Evolutionary conservation across 2,329 filamentous ascomycete species (phyloP).

Genomic region (Exophiala alcalophila): DNA sequence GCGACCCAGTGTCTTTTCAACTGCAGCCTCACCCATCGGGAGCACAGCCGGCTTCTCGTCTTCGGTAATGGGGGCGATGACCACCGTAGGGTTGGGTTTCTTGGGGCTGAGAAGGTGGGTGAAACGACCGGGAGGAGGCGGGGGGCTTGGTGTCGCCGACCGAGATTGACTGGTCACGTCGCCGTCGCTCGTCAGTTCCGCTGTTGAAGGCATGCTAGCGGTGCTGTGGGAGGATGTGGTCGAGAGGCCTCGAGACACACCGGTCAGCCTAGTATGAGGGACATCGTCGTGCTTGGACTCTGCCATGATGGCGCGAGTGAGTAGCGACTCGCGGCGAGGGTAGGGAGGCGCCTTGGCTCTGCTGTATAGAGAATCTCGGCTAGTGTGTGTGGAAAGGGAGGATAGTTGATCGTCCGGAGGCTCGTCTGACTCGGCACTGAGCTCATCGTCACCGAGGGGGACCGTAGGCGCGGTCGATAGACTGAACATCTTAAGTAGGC

Average conservation of each 20-base stretch:
- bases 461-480: constrained; percentile 41
- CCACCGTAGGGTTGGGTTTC: constrained; percentile 29
- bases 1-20: constrained; percentile 65
- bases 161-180: constrained; percentile 86
- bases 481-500: constrained; percentile 45
- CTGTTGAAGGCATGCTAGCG: constrained; percentile 75
- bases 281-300: constrained; percentile 56
- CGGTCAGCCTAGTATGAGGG: constrained; percentile 17
- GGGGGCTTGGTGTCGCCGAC: constrained; percentile 83
- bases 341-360: constrained; percentile 39
- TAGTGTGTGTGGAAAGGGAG: constrained; percentile 26
- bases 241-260: constrained; percentile 34
- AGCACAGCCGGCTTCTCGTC: constrained; percentile 32
- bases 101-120: constrained; percentile 30
- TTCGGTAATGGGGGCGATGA: constrained; percentile 30
- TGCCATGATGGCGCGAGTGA: constrained; percentile 78
- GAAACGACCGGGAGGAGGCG: constrained; percentile 56
- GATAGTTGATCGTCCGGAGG: constrained; percentile 64
- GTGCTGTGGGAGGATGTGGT: constrained; percentile 71
- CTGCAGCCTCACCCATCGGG: constrained; percentile 51
- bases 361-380: constrained; percentile 39
- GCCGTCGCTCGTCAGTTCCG: constrained; percentile 91
- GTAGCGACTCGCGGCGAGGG: constrained; percentile 68
- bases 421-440: constrained; percentile 76
- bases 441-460: constrained; percentile 57